Base-by-base conservation (phyloP, 495 filamentous ascomycete species). In the Podospora appendiculata region DNA sequence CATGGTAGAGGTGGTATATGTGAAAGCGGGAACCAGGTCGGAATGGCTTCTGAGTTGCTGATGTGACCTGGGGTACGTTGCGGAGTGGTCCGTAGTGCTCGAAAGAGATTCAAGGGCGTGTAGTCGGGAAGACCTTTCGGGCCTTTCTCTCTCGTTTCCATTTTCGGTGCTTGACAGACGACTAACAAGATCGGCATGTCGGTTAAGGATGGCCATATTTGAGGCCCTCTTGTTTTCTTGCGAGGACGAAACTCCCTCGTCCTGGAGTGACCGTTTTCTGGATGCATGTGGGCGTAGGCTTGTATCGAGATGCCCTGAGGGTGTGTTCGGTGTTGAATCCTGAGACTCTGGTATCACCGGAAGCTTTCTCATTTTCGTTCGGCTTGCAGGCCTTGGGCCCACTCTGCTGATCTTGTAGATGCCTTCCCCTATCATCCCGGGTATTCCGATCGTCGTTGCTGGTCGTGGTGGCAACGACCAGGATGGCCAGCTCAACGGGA, bases 361-460 rank as follows among this genome's bases (percentile, higher is more conserved):
- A n/a, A 54, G 41, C 34, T 49, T 40, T 12, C 54, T 53, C 16
- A 32, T 7, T 19, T 58, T 49, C 35, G 48, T 18, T 6, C 58
- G 52, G 17, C 33, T 25, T 8, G 52, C 39, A 7, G 45, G 35
- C 8, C 32, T 25, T 0, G 63, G 55, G n/a, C 45, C 45, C 3
- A 66, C 5, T 41, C 45, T 64, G 48, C 61, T 64, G 33, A 66
- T 39, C 40, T 58, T 64, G 53, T 64, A 66, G 18, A 66, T 41
- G 25, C 63, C 63, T 17, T 64, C 56, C 1, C 58, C 57, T 8
- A 62, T 45, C 7, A 59, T 36, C 1, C 58, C 54, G 11, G 63
- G 53, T 9, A 58, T 53, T 14, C 56, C 58, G 1, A 56, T 32
- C 0, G 61, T 55, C 13, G 56, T 57, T 19, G 58, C 54, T 11